Evolutionary conservation across 352 stramenopile genomes (phyloP).

Genomic region (Phytophthora pisi): DNA sequence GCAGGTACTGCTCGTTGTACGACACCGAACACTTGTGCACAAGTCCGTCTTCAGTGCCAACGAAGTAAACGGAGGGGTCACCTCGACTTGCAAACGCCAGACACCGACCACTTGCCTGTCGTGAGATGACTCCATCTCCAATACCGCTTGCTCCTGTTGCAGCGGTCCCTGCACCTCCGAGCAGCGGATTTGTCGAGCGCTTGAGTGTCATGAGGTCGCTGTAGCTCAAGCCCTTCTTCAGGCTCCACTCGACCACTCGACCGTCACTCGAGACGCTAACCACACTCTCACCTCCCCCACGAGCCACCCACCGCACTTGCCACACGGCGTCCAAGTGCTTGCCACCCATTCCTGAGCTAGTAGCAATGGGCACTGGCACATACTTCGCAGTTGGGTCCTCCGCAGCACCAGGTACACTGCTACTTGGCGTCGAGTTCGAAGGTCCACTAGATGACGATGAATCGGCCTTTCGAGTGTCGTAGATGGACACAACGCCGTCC

Average conservation of each 20-base stretch:
- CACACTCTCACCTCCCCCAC: constrained; percentile 86
- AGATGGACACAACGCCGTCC: constrained; percentile 91
- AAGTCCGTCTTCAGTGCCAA: constrained; percentile 91
- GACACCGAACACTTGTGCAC: constrained; percentile 93
- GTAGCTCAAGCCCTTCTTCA: constrained; percentile 92
- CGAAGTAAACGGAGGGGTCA: constrained; percentile 89
- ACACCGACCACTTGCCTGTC: constrained; percentile 85
- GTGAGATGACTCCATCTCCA: constrained; percentile 81
- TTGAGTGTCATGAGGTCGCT: constrained; percentile 93
- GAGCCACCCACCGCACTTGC: constrained; percentile 93
- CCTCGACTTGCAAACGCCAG: constrained; percentile 82
- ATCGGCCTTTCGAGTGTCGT: constrained; percentile 87
- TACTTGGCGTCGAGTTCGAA: constrained; percentile 8
- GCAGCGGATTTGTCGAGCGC: constrained; percentile 69
- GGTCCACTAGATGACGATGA: not conserved
- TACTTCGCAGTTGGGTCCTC: constrained; percentile 1
- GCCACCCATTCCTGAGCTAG: constrained; percentile 55
- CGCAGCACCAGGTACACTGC: not conserved
- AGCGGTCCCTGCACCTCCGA: constrained; percentile 55
- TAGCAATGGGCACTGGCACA: constrained; percentile 56
- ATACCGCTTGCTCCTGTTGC: constrained; percentile 40
- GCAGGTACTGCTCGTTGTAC: constrained; percentile 95
- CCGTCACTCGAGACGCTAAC: constrained; percentile 92
- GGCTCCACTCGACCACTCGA: constrained; percentile 92
- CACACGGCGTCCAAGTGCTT: constrained; percentile 93